phyloP scores from a whole-genome alignment of 257 asterid species.

The Solanum rostratum region DNA sequence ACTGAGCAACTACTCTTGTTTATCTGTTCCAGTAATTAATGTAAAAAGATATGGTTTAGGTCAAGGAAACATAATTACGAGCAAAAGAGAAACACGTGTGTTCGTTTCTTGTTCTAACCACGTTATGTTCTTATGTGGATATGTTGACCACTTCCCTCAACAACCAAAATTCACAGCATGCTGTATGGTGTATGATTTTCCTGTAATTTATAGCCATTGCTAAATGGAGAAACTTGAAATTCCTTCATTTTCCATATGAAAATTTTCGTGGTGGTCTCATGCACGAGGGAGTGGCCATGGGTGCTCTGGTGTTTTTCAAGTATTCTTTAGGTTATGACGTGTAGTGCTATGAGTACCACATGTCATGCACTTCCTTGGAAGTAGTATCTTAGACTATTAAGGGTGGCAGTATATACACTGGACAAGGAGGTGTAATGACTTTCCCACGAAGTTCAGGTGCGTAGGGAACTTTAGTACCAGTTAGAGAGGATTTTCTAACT shows the following conservation, averaged over 20 bases:
- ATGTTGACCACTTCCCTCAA: not conserved
- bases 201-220: not conserved
- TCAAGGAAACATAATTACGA: not conserved
- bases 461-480: not conserved
- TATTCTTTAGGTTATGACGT: not conserved
- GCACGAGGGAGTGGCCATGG: not conserved
- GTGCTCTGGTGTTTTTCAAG: not conserved
- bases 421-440: not conserved
- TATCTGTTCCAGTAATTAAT: not conserved
- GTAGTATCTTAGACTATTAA: not conserved
- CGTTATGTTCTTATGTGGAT: not conserved
- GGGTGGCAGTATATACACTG: not conserved
- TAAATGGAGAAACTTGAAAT: not conserved
- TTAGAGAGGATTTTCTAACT: not conserved
- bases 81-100: not conserved
- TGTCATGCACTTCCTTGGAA: not conserved
- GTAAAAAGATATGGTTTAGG: not conserved
- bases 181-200: not conserved
- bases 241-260: not conserved
- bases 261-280: not conserved
- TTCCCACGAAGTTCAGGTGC: not conserved
- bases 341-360: not conserved
- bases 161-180: not conserved
- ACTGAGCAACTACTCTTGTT: not conserved
- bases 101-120: not conserved